Conservation (phyloP, 345 rosid genomes). For the Gossypium herbaceum region DNA sequence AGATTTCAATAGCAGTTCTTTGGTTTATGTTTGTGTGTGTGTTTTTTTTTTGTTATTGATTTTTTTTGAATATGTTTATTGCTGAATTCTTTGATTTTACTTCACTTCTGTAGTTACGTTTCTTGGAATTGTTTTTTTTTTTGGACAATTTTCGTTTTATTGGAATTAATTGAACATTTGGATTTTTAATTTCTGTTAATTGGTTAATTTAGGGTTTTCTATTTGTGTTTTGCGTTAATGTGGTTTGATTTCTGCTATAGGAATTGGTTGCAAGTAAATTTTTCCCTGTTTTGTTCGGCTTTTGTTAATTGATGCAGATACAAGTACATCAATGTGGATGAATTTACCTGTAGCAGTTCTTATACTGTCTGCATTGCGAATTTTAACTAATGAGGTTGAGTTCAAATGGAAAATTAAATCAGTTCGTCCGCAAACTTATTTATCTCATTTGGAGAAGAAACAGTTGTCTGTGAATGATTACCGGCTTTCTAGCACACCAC, state of each 20-base stretch:
- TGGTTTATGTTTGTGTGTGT: not conserved
- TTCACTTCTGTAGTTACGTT: not conserved
- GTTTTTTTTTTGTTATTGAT: not conserved
- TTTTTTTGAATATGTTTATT: not conserved
- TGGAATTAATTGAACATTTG: not conserved
- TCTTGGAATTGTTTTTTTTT: not conserved
- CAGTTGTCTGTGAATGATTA: conserved; percentile 73
- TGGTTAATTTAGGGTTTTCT: conserved; percentile 6
- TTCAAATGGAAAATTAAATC: conserved; percentile 60
- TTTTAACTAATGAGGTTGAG: conserved; percentile 62
- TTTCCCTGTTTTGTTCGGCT: not conserved
- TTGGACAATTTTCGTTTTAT: not conserved
- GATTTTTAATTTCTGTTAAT: not conserved
- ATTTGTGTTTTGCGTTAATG: not conserved
- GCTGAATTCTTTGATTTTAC: not conserved
- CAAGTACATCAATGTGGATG: conserved; percentile 93
- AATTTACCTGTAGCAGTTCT: conserved; percentile 80
- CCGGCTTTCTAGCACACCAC: conserved; percentile 53
- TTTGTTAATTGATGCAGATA: conserved; percentile 48
- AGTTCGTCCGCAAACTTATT: conserved; percentile 31
- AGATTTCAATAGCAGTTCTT: not conserved
- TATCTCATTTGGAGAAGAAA: conserved; percentile 63
- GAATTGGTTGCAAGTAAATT: not conserved
- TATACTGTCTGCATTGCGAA: conserved; percentile 41
- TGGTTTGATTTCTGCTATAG: not conserved